These are phyloP conservation scores for Phytophthora cryptogea DNA, from an alignment of 352 stramenopile species.

Conservation along the genomic window DNA sequence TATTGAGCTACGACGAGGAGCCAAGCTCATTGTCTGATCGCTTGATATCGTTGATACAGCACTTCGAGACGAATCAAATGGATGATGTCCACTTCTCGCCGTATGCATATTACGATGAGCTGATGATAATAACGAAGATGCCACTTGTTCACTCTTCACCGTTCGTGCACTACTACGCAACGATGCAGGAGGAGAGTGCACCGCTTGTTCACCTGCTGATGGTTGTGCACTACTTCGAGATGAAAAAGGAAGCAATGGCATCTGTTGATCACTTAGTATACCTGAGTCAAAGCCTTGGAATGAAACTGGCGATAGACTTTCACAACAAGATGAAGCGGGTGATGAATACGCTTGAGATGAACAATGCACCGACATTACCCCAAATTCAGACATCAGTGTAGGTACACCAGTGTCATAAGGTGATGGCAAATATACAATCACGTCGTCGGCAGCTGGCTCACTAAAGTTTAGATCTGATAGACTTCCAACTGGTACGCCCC, in stretches of 20 bases:
- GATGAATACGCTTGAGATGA: neutral
- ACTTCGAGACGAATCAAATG: too few species aligned
- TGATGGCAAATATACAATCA: neutral
- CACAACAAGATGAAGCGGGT: neutral
- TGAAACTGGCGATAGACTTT: slow-evolving; percentile 1
- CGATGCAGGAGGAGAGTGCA: neutral
- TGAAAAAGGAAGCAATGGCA: neutral
- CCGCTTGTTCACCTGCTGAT: neutral
- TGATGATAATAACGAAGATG: too few species aligned
- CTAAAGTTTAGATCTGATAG: neutral
- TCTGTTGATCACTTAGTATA: neutral
- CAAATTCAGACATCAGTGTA: neutral
- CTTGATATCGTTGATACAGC: too few species aligned
- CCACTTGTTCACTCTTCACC: too few species aligned
- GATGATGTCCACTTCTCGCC: too few species aligned
- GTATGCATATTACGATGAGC: too few species aligned
- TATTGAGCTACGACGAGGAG: neutral
- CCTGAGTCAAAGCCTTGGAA: neutral
- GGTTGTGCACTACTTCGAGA: neutral
- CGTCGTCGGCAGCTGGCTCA: neutral
- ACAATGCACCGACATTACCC: neutral
- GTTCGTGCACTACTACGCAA: neutral
- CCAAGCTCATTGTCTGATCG: too few species aligned
- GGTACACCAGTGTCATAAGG: neutral
- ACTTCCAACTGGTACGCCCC: slow-evolving; percentile 1